Conservation (phyloP, 2,329 filamentous ascomycete genomes). For the Chrysosporium queenslandicum region DNA sequence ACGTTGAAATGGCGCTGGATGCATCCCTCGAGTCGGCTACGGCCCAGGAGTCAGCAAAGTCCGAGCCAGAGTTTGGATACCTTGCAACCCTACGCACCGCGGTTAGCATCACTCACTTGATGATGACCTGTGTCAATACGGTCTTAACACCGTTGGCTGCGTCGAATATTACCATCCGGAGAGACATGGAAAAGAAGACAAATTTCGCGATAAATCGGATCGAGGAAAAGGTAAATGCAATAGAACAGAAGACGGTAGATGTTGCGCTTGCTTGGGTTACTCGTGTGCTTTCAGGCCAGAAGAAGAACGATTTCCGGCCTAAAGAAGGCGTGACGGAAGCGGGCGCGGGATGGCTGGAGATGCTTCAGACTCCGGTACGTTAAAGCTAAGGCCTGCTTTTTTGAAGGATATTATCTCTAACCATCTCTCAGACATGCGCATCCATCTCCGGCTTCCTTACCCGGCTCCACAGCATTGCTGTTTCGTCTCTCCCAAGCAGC, state of each 20-base stretch:
- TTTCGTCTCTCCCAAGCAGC: slow-evolving; percentile 50
- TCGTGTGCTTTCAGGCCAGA: slow-evolving; percentile 64
- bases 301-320: slow-evolving; percentile 84
- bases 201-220: slow-evolving; percentile 63
- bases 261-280: slow-evolving; percentile 66
- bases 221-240: slow-evolving; percentile 69
- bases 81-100: slow-evolving; percentile 68
- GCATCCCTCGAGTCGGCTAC: slow-evolving; percentile 64
- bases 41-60: slow-evolving; percentile 66
- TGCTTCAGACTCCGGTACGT: slow-evolving; percentile 61
- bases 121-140: slow-evolving; percentile 83
- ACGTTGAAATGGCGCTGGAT: slow-evolving; percentile 56
- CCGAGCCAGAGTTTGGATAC: slow-evolving; percentile 79
- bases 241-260: slow-evolving; percentile 59
- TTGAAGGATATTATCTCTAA: background rate
- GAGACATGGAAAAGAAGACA: slow-evolving; percentile 78
- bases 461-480: slow-evolving; percentile 52
- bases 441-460: slow-evolving; percentile 70
- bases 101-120: slow-evolving; percentile 82
- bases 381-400: background rate
- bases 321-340: slow-evolving; percentile 54
- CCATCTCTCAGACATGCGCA: slow-evolving; percentile 53
- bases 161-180: slow-evolving; percentile 77
- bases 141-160: slow-evolving; percentile 84
- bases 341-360: slow-evolving; percentile 50